A percentile compares a stretch with the other conserved stretches of the same genome.
phyloP scores from a whole-genome alignment of 306 rosid species.

The Casuarina cunninghamiana region DNA sequence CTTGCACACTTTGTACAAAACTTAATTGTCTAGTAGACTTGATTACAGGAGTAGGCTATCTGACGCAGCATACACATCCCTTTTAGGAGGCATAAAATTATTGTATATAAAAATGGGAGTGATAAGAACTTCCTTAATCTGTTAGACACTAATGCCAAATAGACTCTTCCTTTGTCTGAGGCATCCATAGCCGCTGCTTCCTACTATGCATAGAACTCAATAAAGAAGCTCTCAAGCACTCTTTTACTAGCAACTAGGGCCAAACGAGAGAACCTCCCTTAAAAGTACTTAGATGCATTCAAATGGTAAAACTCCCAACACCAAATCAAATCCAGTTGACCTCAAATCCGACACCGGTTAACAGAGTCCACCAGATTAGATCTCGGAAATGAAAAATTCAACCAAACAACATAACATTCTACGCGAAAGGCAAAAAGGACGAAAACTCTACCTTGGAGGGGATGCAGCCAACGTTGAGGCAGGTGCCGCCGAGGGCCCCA shows the following conservation, averaged over 20 bases:
- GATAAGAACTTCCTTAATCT: not conserved
- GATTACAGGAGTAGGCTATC: not conserved
- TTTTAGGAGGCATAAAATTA: not conserved
- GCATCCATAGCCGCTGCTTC: not conserved
- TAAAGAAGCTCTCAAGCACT: not conserved
- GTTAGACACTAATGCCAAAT: not conserved
- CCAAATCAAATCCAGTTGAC: not conserved
- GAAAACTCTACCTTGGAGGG: slow-evolving; percentile 73
- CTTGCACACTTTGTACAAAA: not conserved
- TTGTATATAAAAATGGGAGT: not conserved
- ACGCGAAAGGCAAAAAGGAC: not conserved
- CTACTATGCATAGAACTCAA: not conserved
- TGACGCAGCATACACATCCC: not conserved
- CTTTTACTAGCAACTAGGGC: not conserved
- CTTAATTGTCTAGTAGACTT: not conserved
- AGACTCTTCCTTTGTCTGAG: not conserved
- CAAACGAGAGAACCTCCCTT: not conserved
- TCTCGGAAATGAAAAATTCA: not conserved
- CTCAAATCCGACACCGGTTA: not conserved
- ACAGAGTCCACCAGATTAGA: not conserved
- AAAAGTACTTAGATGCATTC: not conserved
- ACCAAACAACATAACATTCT: not conserved
- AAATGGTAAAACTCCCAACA: not conserved
- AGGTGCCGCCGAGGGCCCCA: slow-evolving; percentile 94
- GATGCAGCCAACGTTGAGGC: slow-evolving; percentile 99